Conservation (phyloP, 371 early-diverging fungal genomes). For the Nematocida sp. region DNA sequence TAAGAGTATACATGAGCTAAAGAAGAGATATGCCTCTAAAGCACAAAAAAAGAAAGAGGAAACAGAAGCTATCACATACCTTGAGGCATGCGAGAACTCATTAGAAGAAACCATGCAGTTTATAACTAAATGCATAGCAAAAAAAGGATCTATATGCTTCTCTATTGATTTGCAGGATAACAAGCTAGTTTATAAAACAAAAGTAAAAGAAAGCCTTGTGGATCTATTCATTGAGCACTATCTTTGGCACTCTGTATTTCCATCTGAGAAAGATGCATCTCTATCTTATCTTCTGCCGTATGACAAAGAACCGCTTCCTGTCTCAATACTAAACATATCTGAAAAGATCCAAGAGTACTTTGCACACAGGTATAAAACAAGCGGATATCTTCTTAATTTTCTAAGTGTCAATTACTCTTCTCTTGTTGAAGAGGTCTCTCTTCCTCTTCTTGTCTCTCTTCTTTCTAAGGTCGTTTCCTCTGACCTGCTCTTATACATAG, state of each 20-base stretch:
- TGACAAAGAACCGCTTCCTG: conserved; percentile 77
- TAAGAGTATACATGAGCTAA: conserved; percentile 65
- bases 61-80: conserved; percentile 81
- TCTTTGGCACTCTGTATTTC: conserved; percentile 95
- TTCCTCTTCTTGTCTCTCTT: conserved; percentile 98
- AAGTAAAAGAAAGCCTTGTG: conserved; percentile 84
- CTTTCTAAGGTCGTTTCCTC: conserved; percentile 87
- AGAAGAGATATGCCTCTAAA: conserved; percentile 76
- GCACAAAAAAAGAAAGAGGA: conserved; percentile 86
- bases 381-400: background rate
- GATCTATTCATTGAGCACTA: conserved; percentile 97
- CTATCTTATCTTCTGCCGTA: conserved; percentile 92
- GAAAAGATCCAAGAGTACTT: background rate
- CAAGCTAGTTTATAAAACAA: background rate
- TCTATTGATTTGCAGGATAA: background rate
- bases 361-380: background rate
- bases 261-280: conserved; percentile 78
- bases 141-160: conserved; percentile 4
- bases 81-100: background rate
- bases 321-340: background rate
- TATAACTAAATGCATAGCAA: background rate
- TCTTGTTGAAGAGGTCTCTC: conserved; percentile 72
- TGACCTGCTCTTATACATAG: conserved; percentile 91
- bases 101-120: background rate
- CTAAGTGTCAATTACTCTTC: background rate